Evolutionary conservation across 371 early-diverging fungal species (phyloP).

Genomic region (Circinella minor): DNA sequence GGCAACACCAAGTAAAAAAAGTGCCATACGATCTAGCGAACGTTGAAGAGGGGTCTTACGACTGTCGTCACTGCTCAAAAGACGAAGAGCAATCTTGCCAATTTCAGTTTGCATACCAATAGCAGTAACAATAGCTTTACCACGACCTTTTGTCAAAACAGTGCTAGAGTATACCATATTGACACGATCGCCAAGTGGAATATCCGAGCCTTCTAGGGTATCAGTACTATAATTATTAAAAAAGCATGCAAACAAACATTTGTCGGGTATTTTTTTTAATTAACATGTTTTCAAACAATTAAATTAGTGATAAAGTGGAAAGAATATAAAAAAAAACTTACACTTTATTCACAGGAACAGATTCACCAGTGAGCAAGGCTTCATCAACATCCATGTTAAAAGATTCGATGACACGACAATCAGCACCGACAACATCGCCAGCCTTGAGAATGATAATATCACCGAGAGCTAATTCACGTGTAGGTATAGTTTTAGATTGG

Average conservation of each 20-base stretch:
- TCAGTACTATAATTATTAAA: conserved; percentile 16
- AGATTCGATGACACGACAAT: conserved; percentile 82
- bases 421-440: conserved; percentile 92
- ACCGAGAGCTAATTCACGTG: conserved; percentile 83
- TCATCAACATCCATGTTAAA: conserved; percentile 90
- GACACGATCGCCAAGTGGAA: conserved; percentile 62
- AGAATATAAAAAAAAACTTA: conserved; percentile 20
- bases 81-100: conserved; percentile 88
- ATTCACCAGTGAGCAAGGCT: conserved; percentile 86
- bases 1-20: conserved; percentile 59
- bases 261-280: no score
- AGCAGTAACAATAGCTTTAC: conserved; percentile 78
- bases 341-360: conserved; percentile 72
- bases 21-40: conserved; percentile 64
- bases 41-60: conserved; percentile 78
- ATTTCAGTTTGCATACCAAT: conserved; percentile 91
- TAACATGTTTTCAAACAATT: background rate
- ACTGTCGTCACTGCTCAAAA: conserved; percentile 69
- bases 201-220: conserved; percentile 32
- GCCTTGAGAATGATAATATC: conserved; percentile 89
- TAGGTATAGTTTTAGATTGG: conserved; percentile 67
- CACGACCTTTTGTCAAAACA: conserved; percentile 51
- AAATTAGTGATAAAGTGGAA: background rate
- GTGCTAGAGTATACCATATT: conserved; percentile 72
- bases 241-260: background rate